Conservation (phyloP, 345 rosid species). For the Noccaea caerulescens region DNA sequence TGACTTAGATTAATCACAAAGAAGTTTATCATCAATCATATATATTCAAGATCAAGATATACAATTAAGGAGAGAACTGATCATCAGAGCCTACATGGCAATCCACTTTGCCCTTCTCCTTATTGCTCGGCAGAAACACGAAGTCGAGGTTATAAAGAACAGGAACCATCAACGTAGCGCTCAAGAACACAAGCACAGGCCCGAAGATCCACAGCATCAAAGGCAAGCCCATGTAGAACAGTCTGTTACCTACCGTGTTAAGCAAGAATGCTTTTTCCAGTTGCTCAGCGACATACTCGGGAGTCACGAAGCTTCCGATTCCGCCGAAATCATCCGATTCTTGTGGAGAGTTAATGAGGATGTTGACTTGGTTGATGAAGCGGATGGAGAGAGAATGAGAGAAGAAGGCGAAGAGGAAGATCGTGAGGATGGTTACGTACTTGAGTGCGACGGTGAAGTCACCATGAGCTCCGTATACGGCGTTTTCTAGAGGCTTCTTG, state of each 20-base stretch:
- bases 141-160: conserved; percentile 83
- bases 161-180: conserved; percentile 60
- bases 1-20: not conserved
- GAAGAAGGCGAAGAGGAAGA: conserved; percentile 84
- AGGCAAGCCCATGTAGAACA: conserved; percentile 79
- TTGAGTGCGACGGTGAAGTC: conserved; percentile 83
- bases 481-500: conserved; percentile 77
- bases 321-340: conserved; percentile 36
- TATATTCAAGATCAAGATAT: not conserved
- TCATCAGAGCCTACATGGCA: conserved; percentile 38
- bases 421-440: conserved; percentile 69
- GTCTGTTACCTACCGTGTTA: conserved; percentile 79
- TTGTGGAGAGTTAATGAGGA: conserved; percentile 75
- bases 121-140: conserved; percentile 40
- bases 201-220: conserved; percentile 91
- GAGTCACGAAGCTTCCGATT: conserved; percentile 46
- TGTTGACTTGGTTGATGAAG: conserved; percentile 81
- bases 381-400: conserved; percentile 83
- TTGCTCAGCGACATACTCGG: conserved; percentile 60
- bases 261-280: conserved; percentile 73
- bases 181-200: conserved; percentile 74
- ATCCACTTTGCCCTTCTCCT: conserved; percentile 43
- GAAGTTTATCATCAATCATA: conserved; percentile 26
- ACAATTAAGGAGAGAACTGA: conserved; percentile 29
- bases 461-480: conserved; percentile 83